Percentiles rank a stretch among this genome's conserved stretches.
Conservation (phyloP, 345 rosid genomes). For the Hibiscus tridactylites region DNA sequence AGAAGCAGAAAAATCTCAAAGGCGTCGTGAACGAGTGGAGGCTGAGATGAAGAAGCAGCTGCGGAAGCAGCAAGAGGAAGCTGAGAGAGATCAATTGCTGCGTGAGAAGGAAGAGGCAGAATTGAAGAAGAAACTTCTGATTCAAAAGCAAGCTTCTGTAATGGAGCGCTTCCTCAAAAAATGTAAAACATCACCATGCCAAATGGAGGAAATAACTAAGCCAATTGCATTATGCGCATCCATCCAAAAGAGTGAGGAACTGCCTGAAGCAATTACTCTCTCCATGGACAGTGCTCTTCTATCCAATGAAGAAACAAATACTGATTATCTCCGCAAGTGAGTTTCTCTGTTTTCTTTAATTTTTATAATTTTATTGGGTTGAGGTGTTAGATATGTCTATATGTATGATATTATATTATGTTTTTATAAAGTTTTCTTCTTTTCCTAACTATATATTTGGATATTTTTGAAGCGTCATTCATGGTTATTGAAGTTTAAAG, state of each 20-base stretch:
- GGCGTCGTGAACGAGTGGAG: constrained; percentile 51
- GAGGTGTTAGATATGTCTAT: neutral
- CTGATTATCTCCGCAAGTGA: constrained; percentile 58
- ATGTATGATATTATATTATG: too few relatives aligned
- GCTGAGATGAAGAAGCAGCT: constrained; percentile 48
- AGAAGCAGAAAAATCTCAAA: constrained; percentile 43
- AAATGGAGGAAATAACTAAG: constrained; percentile 23
- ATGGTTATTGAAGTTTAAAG: too few relatives aligned
- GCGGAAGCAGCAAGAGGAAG: constrained; percentile 73
- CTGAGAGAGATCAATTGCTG: constrained; percentile 62
- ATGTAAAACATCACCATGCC: constrained; percentile 34
- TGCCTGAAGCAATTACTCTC: constrained; percentile 31
- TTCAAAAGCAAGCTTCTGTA: constrained; percentile 80
- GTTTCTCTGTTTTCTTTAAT: constrained; percentile 4
- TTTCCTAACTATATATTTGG: too few relatives aligned
- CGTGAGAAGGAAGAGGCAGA: constrained; percentile 69
- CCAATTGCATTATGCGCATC: constrained; percentile 13
- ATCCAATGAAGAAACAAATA: constrained; percentile 32
- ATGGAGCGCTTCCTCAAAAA: constrained; percentile 82
- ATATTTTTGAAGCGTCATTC: too few relatives aligned
- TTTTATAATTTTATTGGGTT: neutral
- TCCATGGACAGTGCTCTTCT: constrained; percentile 54
- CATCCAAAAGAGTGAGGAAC: constrained; percentile 23
- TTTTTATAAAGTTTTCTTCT: too few relatives aligned
- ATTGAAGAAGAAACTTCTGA: constrained; percentile 42